Base-by-base conservation (phyloP, 164 flowering plant species). In the Umbellularia californica region DNA sequence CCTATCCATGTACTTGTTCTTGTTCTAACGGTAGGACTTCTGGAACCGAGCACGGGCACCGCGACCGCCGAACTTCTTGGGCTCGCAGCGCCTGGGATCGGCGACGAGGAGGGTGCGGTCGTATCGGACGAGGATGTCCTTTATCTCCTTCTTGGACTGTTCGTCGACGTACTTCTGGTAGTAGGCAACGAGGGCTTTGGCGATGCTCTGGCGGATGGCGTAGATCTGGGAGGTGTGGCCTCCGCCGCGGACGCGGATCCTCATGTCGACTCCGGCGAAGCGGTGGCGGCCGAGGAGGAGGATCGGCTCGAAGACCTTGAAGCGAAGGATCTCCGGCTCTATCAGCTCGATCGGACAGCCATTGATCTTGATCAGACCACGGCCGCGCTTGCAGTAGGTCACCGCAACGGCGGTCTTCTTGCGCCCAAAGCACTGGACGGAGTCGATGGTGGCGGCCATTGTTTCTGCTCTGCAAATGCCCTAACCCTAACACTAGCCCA, bases 101-200 rank as follows among this genome's bases (percentile, higher is more conserved):
- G 79, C 79, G 20, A 77, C 75, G 22, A 77, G 75, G 10, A 77
- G 75, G n/a, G 79, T 77, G 3, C 75, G 22, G 20, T 77, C 75
- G 72, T 77, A 77, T 55, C 79, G 55, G 10, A 72, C 75, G 28
- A 77, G 72, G 27, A 77, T 68, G 62, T 77, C 79, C 68, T 77
- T 77, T 72, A 77, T 77, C 65, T 77, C 79, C 73, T 77, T 72
- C 79, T 77, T 77, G 23, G 76, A 68, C 69, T 77, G 79, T 65
- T 73, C 79, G 72, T 77, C 79, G 4, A 77, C 79, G 72, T 68
- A 77, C 73, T 77, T 77, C 73, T 77, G 79, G 73, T 77, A 77
- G 70, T 68, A 77, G 22, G 79, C 79, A 5, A 73, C 76, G 28
- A 77, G 76, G n/a, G 79, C 79, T 66, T 77, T 77, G 69, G 79